Percentiles rank a stretch among this genome's conserved stretches.
phyloP scores from a whole-genome alignment of 2,329 filamentous ascomycete species.

The Colletotrichum graminicola region DNA sequence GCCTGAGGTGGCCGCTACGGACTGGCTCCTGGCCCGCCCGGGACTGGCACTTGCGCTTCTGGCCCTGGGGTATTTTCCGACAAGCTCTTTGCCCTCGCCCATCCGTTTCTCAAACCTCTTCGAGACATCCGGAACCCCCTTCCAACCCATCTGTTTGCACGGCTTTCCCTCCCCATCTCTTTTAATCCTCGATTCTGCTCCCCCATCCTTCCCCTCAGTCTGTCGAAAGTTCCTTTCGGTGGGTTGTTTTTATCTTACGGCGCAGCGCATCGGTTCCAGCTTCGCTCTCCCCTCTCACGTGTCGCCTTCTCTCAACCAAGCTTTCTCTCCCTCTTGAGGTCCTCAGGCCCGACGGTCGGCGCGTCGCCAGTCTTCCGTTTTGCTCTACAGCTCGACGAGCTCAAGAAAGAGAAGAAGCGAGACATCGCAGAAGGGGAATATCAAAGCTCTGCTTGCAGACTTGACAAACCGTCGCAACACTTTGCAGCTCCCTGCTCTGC shows the following conservation, averaged over 20 bases:
- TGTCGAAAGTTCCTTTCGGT: slow-evolving; percentile 27
- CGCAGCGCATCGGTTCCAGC: slow-evolving; percentile 36
- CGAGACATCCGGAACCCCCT: slow-evolving; percentile 42
- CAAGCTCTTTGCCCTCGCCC: slow-evolving; percentile 45
- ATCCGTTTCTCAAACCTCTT: slow-evolving; percentile 45
- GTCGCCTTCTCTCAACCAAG: slow-evolving; percentile 29
- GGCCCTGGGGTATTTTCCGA: slow-evolving; percentile 41
- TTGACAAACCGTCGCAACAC: slow-evolving; percentile 35
- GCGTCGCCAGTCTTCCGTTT: slow-evolving; percentile 24
- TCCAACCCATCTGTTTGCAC: slow-evolving; percentile 41
- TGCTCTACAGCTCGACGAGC: slow-evolving; percentile 26
- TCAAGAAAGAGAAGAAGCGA: slow-evolving; percentile 16
- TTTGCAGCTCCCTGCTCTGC: slow-evolving; percentile 38
- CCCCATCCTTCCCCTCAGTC: not conserved
- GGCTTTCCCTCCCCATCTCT: slow-evolving; percentile 38
- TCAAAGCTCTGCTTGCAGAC: slow-evolving; percentile 42
- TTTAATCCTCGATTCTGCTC: slow-evolving; percentile 30
- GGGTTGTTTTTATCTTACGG: slow-evolving; percentile 31
- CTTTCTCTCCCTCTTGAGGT: slow-evolving; percentile 15
- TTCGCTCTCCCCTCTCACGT: slow-evolving; percentile 34
- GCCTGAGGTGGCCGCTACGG: slow-evolving; percentile 13
- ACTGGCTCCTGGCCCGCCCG: slow-evolving; percentile 1
- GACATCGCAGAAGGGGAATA: slow-evolving; percentile 19
- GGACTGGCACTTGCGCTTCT: slow-evolving; percentile 23
- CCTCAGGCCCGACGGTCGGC: slow-evolving; percentile 29